phyloP scores from a whole-genome alignment of 2,329 filamentous ascomycete species.

The Colletotrichum cereale region DNA sequence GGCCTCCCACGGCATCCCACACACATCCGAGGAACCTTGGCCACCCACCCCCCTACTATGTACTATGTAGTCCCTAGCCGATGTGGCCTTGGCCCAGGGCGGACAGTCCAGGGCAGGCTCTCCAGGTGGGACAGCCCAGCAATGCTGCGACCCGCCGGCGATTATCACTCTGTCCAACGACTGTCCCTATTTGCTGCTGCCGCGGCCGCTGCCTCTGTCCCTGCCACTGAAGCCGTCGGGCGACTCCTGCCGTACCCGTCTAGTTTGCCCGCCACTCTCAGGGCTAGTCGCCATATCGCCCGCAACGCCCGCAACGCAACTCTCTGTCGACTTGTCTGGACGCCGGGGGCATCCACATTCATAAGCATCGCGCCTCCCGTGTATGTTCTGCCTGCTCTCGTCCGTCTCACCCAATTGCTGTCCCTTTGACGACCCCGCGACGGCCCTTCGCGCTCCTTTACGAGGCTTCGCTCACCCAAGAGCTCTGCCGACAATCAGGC shows the following conservation, averaged over 20 bases:
- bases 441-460: slow-evolving; percentile 22
- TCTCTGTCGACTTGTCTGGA: slow-evolving; percentile 15
- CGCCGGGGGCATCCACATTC: slow-evolving; percentile 31
- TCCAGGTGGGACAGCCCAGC: slow-evolving; percentile 33
- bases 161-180: background rate
- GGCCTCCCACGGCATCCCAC: slow-evolving; percentile 26
- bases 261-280: slow-evolving; percentile 38
- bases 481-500: slow-evolving; percentile 31
- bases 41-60: slow-evolving; percentile 14
- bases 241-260: slow-evolving; percentile 23
- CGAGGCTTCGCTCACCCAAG: slow-evolving; percentile 30
- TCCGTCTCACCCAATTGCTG: slow-evolving; percentile 23
- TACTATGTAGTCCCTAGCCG: slow-evolving; percentile 9
- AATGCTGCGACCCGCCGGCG: slow-evolving; percentile 11
- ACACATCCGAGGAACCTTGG: slow-evolving; percentile 30
- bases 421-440: slow-evolving; percentile 25
- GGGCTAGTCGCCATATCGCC: slow-evolving; percentile 38
- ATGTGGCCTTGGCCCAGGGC: slow-evolving; percentile 19
- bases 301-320: slow-evolving; percentile 41
- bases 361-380: slow-evolving; percentile 40
- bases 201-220: background rate
- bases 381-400: background rate
- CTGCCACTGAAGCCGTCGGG: slow-evolving; percentile 30
- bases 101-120: slow-evolving; percentile 16
- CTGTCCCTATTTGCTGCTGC: background rate